phyloP scores from a whole-genome alignment of 164 flowering plant genomes.

The grape (Vitis vinifera) region DNA sequence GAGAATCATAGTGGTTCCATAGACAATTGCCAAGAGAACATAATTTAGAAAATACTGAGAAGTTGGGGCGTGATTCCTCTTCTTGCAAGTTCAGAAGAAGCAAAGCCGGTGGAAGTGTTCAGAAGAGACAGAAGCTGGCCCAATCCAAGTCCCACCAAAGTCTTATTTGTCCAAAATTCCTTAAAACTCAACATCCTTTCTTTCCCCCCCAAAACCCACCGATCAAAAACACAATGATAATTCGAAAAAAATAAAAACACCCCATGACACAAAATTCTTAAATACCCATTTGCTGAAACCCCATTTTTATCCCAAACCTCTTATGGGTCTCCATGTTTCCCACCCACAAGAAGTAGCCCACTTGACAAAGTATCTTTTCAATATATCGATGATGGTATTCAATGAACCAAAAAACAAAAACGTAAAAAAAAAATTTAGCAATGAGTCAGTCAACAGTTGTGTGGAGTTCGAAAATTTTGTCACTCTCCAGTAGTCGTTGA shows the following conservation, averaged over 20 bases:
- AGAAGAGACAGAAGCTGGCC: too few species aligned
- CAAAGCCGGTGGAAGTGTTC: slow-evolving; percentile 16
- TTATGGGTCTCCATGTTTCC: too few species aligned
- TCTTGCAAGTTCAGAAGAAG: slow-evolving; percentile 30
- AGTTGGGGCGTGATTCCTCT: slow-evolving; percentile 89
- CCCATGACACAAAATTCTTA: background rate
- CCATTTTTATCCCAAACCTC: background rate
- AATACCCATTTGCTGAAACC: slow-evolving; percentile 7
- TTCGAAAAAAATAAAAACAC: slow-evolving; percentile 2
- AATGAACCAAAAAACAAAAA: background rate
- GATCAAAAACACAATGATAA: background rate
- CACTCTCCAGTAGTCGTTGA: too few species aligned
- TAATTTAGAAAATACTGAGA: slow-evolving; percentile 89
- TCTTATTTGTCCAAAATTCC: slow-evolving; percentile 54
- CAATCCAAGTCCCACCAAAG: slow-evolving; percentile 25
- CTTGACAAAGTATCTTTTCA: too few species aligned
- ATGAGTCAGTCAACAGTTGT: too few species aligned
- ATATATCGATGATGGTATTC: background rate
- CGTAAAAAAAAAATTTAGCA: too few species aligned
- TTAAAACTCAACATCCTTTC: slow-evolving; percentile 30
- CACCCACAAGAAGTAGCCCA: too few species aligned
- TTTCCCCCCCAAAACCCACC: background rate
- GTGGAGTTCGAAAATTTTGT: too few species aligned
- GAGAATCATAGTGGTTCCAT: slow-evolving; percentile 37
- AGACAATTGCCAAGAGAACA: slow-evolving; percentile 67